Evolutionary conservation across 108 stramenopile species (phyloP).

Genomic region (Chaetoceros tenuissimus): DNA sequence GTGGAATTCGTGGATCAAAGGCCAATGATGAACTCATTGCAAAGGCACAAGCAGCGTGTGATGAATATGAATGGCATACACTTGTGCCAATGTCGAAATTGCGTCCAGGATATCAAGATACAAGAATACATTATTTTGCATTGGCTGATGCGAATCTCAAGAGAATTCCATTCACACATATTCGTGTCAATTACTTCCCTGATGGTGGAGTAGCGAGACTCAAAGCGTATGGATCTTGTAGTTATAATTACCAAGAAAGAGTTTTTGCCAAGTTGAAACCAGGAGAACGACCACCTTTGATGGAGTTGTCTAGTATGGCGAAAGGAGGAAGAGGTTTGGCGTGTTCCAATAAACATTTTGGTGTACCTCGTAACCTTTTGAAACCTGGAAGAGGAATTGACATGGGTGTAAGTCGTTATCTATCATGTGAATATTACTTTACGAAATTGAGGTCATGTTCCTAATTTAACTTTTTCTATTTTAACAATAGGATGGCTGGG

Average conservation of each 20-base stretch:
- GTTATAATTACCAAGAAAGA: conserved; percentile 17
- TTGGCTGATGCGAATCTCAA: conserved; percentile 7
- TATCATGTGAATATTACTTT: too few species aligned
- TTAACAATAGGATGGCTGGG: conserved; percentile 97
- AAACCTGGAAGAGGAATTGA: conserved; percentile 53
- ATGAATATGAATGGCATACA: conserved; percentile 41
- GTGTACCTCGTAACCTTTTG: conserved; percentile 77
- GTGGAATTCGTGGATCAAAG: conserved; percentile 61
- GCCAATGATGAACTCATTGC: conserved; percentile 35
- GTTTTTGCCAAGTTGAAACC: conserved; percentile 20
- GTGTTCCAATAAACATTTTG: conserved; percentile 89
- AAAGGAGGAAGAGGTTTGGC: conserved; percentile 56
- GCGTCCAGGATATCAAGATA: conserved; percentile 65
- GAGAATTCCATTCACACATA: conserved; percentile 22
- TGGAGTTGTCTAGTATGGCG: conserved; percentile 44
- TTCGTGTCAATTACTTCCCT: conserved; percentile 81
- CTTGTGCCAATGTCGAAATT: conserved; percentile 57
- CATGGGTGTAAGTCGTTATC: too few species aligned
- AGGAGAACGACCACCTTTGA: conserved; percentile 24
- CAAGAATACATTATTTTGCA: conserved; percentile 60
- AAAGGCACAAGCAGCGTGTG: conserved; percentile 41
- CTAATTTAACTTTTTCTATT: too few species aligned
- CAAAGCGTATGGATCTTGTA: conserved; percentile 42
- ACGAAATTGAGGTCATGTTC: too few species aligned
- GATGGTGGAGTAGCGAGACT: conserved; percentile 92